phyloP scores from a whole-genome alignment of 805 yeast species.

The Debaryomyces hansenii region DNA sequence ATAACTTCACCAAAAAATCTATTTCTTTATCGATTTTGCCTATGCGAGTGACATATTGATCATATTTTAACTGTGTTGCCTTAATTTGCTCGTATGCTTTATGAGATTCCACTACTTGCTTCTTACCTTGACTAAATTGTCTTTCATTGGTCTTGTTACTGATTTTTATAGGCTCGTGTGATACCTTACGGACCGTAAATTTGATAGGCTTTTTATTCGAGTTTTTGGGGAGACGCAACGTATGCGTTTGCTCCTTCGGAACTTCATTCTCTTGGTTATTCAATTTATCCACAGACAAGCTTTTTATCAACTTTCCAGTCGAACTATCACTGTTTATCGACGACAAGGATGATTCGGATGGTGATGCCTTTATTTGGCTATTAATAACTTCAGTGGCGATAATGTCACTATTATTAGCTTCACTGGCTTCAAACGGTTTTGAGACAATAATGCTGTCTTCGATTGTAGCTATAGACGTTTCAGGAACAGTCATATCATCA shows the following conservation, averaged over 20 bases:
- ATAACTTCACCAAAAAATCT: constrained; percentile 33
- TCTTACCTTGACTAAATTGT: neutral
- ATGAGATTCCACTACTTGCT: neutral
- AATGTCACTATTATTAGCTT: neutral
- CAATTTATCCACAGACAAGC: constrained; percentile 12
- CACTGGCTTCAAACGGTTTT: neutral
- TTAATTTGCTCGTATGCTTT: constrained; percentile 15
- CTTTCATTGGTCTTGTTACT: neutral
- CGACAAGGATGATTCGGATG: constrained; percentile 24
- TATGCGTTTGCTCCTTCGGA: constrained; percentile 1
- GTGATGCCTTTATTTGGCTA: constrained; percentile 1
- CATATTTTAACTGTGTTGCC: constrained; percentile 34
- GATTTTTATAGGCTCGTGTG: constrained; percentile 22
- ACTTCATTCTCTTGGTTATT: neutral
- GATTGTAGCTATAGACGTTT: neutral
- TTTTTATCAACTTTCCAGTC: constrained; percentile 21
- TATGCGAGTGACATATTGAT: constrained; percentile 29
- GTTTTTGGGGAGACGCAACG: constrained; percentile 1
- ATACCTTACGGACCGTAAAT: constrained; percentile 35
- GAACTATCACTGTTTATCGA: constrained; percentile 21
- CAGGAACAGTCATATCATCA: neutral
- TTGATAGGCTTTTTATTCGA: constrained; percentile 25
- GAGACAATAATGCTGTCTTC: neutral
- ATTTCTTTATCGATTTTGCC: constrained; percentile 42
- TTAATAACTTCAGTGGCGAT: neutral